Evolutionary conservation across 371 early-diverging fungal species (phyloP).

Genomic region (Syncephalis plumigaleata): DNA sequence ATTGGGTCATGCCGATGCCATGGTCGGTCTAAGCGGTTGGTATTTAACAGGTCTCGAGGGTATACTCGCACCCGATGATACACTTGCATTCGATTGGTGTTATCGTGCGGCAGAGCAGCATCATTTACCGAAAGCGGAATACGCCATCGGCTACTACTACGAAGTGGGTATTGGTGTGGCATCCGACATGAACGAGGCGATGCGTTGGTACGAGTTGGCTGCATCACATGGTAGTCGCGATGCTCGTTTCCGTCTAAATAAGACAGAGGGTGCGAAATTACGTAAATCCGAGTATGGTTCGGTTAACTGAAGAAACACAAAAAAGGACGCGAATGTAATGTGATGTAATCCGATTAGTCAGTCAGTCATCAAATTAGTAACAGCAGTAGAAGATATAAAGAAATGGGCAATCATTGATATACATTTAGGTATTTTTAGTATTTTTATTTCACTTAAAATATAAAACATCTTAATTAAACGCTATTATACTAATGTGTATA

Average conservation of each 20-base stretch:
- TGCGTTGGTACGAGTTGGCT: conserved; percentile 53
- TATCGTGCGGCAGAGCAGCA: conserved; percentile 55
- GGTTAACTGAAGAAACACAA: no score
- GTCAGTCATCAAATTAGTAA: no score
- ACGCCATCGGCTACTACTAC: conserved; percentile 82
- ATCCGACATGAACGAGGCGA: conserved; percentile 45
- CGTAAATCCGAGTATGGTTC: no score
- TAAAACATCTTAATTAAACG: no score
- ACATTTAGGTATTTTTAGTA: no score
- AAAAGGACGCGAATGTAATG: no score
- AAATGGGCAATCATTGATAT: no score
- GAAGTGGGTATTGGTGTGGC: conserved; percentile 72
- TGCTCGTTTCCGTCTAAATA: conserved; percentile 23
- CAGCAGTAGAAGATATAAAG: no score
- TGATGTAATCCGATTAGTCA: no score
- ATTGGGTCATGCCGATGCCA: conserved; percentile 77
- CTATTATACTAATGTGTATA: no score
- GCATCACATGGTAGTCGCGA: conserved; percentile 34
- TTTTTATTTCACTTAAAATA: no score
- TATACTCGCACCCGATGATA: conserved; percentile 52
- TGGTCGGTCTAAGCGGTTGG: conserved; percentile 89
- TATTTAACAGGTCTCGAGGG: conserved; percentile 81
- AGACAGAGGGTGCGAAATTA: background rate
- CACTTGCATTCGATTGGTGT: conserved; percentile 83
- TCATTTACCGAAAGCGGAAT: conserved; percentile 77